Evolutionary conservation across 441 rosid genomes (phyloP).

Genomic region (Mallotus japonicus): DNA sequence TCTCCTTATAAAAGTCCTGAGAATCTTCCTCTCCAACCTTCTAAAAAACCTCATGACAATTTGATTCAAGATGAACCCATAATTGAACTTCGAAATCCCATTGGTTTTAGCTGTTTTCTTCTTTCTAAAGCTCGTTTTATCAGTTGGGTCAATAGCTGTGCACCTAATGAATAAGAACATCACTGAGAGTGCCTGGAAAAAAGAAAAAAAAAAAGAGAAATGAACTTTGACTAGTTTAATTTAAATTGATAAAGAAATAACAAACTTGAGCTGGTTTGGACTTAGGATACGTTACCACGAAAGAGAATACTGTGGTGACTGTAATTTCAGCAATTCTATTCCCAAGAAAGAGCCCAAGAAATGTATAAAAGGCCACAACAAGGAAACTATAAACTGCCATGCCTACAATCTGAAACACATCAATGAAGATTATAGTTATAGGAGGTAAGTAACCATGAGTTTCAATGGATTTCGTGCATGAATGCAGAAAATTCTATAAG

Average conservation of each 20-base stretch:
- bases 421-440: not conserved
- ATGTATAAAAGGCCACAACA: conserved; percentile 61
- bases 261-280: not conserved
- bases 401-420: conserved; percentile 69
- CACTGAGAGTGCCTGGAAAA: conserved; percentile 68
- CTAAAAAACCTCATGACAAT: conserved; percentile 66
- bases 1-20: conserved; percentile 69
- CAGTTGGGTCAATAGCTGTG: conserved; percentile 82
- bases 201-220: not conserved
- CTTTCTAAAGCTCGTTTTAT: conserved; percentile 68
- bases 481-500: not conserved
- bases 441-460: not conserved
- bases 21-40: conserved; percentile 82
- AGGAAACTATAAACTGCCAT: conserved; percentile 68
- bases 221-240: conserved; percentile 7
- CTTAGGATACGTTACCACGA: conserved; percentile 50
- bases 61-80: conserved; percentile 73
- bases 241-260: conserved; percentile 1
- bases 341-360: conserved; percentile 79
- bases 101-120: conserved; percentile 50
- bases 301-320: conserved; percentile 53
- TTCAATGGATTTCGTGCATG: not conserved
- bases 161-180: conserved; percentile 74
- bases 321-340: conserved; percentile 69
- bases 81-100: conserved; percentile 54